A percentile compares a stretch with the other conserved stretches of the same genome.
These are phyloP conservation scores for Stylonectria norvegica DNA, from an alignment of 2,329 filamentous ascomycete species.

Conservation along the genomic window DNA sequence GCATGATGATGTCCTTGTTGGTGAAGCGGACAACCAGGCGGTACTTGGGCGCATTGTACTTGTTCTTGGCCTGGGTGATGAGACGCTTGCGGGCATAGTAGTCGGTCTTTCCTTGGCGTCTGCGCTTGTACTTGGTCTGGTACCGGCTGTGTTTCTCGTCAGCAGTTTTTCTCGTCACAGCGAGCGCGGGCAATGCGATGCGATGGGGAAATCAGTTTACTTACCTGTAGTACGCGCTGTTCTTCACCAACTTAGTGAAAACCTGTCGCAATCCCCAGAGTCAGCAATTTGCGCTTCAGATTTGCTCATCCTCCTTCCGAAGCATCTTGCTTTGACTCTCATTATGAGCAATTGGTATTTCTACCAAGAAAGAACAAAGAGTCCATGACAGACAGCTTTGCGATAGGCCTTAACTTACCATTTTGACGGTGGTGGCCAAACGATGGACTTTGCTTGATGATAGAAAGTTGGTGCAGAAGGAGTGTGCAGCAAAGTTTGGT, in stretches of 20 bases:
- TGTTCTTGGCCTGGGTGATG: constrained; percentile 99
- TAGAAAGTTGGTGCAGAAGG: constrained; percentile 33
- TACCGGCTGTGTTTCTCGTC: constrained; percentile 66
- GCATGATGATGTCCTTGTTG: constrained; percentile 98
- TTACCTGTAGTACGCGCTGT: constrained; percentile 98
- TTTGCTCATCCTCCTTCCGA: constrained; percentile 64
- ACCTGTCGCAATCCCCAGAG: constrained; percentile 70
- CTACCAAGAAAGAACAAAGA: constrained; percentile 33
- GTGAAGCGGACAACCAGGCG: constrained; percentile 98
- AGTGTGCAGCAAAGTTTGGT: constrained; percentile 33
- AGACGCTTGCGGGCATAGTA: constrained; percentile 99
- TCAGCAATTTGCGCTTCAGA: constrained; percentile 99
- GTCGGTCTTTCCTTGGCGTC: constrained; percentile 95
- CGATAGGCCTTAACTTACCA: constrained; percentile 60
- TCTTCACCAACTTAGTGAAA: constrained; percentile 96
- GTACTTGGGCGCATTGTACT: constrained; percentile 99
- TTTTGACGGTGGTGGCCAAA: constrained; percentile 59
- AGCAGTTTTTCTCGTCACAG: constrained; percentile 15
- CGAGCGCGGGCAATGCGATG: neutral
- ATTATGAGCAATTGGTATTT: constrained; percentile 45
- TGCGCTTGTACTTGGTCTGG: constrained; percentile 99
- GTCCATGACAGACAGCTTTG: constrained; percentile 16
- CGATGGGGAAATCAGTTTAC: constrained; percentile 40
- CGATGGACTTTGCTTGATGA: constrained; percentile 38
- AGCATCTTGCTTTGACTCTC: constrained; percentile 97